Evolutionary conservation across 805 yeast species (phyloP).

Genomic region (Sugiyamaella floridensis): DNA sequence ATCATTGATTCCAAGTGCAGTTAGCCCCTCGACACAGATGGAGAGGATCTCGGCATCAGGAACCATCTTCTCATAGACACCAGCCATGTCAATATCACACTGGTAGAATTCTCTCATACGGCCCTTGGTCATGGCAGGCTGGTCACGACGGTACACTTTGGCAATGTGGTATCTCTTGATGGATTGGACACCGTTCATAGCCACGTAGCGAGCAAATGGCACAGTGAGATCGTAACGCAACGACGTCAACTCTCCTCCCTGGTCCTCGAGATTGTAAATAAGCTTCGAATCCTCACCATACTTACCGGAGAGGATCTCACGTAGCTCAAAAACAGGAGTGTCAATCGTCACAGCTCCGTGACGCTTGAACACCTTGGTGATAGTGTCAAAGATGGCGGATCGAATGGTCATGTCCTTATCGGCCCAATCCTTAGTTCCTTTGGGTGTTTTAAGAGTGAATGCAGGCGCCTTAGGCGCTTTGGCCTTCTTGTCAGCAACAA

Average conservation of each 20-base stretch:
- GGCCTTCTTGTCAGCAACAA: neutral
- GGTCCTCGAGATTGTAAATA: slow-evolving; percentile 93
- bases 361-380: slow-evolving; percentile 73
- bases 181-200: slow-evolving; percentile 83
- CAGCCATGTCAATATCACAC: slow-evolving; percentile 98
- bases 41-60: slow-evolving; percentile 90
- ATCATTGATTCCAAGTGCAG: slow-evolving; percentile 74
- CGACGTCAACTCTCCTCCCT: slow-evolving; percentile 96
- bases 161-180: slow-evolving; percentile 97
- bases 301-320: slow-evolving; percentile 93
- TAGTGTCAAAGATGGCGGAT: slow-evolving; percentile 71
- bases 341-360: slow-evolving; percentile 99
- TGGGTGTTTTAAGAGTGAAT: slow-evolving; percentile 86
- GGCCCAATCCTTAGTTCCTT: slow-evolving; percentile 97
- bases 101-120: slow-evolving; percentile 99
- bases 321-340: slow-evolving; percentile 94
- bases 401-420: slow-evolving; percentile 96
- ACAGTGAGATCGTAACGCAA: slow-evolving; percentile 95
- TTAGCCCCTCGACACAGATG: slow-evolving; percentile 76
- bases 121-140: slow-evolving; percentile 99
- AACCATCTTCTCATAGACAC: slow-evolving; percentile 85
- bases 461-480: neutral
- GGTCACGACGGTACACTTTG: slow-evolving; percentile 97
- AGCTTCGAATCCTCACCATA: slow-evolving; percentile 98
- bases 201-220: slow-evolving; percentile 96